Conservation (phyloP, 2,329 filamentous ascomycete genomes). For the Coleophoma cylindrospora region DNA sequence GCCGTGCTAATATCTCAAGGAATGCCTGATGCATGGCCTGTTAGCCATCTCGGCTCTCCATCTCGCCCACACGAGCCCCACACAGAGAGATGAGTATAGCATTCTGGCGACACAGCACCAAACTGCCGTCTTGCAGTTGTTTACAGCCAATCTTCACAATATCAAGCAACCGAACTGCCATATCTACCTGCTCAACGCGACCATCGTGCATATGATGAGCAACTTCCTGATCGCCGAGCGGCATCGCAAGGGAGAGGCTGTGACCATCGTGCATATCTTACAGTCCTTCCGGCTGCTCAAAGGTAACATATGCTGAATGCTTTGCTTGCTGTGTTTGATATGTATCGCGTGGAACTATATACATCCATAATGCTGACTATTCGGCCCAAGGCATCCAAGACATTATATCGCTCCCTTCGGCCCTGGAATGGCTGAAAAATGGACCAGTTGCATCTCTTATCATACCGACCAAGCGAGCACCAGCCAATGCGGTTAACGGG, state of each 20-base stretch:
- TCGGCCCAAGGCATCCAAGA: neutral
- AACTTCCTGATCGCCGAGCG: neutral
- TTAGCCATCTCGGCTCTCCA: neutral
- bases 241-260: neutral
- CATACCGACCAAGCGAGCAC: neutral
- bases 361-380: neutral
- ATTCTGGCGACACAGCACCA: neutral
- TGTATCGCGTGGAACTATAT: no score
- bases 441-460: neutral
- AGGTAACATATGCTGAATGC: no score
- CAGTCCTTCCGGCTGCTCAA: neutral
- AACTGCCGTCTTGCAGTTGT: neutral
- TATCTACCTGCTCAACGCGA: neutral
- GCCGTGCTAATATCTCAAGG: neutral
- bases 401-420: neutral
- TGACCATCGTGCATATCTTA: neutral
- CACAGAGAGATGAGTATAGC: neutral
- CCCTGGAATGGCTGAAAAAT: neutral
- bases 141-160: neutral
- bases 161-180: neutral
- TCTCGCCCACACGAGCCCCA: neutral
- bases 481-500: neutral
- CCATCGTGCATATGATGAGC: neutral
- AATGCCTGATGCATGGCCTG: neutral
- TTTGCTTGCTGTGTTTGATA: no score